Percentiles rank a stretch among this genome's conserved stretches.
Evolutionary conservation across 2,329 filamentous ascomycete genomes (phyloP).

Genomic region (Penicillium occitanis): DNA sequence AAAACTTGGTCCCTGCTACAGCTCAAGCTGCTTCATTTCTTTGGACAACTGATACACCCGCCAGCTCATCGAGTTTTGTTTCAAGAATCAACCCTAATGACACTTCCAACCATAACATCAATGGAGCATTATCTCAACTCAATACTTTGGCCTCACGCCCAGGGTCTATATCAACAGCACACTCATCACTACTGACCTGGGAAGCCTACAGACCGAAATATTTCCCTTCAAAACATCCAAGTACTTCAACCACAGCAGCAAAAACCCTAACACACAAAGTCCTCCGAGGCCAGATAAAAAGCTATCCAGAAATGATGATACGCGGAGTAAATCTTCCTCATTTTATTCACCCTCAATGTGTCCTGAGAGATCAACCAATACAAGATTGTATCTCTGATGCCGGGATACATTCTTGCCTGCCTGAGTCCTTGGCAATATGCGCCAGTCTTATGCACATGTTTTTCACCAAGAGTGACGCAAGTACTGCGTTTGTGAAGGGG

Average conservation of each 20-base stretch:
- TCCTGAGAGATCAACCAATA: constrained; percentile 5
- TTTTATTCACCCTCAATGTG: constrained; percentile 14
- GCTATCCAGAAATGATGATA: constrained; percentile 12
- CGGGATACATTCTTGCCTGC: constrained; percentile 14
- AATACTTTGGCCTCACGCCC: not conserved
- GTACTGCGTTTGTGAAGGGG: constrained; percentile 4
- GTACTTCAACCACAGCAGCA: not conserved
- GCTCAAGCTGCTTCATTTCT: not conserved
- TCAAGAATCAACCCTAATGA: not conserved
- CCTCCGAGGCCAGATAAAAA: constrained; percentile 10
- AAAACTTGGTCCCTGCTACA: not conserved
- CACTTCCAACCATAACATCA: not conserved
- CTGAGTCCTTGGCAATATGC: constrained; percentile 13
- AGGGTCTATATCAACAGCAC: too few relatives aligned
- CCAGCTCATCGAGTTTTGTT: not conserved
- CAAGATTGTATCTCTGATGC: not conserved
- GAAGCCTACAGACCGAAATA: not conserved
- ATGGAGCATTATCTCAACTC: not conserved
- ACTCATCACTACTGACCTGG: not conserved
- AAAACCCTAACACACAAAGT: constrained; percentile 3
- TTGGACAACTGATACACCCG: not conserved
- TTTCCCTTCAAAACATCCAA: not conserved
- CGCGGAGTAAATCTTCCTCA: constrained; percentile 4
- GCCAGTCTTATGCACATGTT: constrained; percentile 17
- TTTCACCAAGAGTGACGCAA: constrained; percentile 2